phyloP scores from a whole-genome alignment of 169 alveolate species.

The Ichthyophthirius multifiliis region DNA sequence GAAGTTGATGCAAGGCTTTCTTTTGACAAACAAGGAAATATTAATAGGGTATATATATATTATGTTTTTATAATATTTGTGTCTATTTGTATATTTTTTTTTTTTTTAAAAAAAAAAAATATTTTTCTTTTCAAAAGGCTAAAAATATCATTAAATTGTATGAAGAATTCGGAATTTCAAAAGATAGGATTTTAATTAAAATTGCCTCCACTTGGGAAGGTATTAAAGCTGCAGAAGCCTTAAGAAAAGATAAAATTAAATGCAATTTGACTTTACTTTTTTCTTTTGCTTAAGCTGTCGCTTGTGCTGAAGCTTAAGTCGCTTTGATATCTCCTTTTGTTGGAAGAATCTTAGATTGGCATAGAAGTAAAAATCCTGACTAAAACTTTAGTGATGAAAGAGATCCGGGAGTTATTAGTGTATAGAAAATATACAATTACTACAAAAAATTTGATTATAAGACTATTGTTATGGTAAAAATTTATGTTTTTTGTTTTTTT shows the following conservation, averaged over 20 bases:
- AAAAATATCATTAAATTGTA: conserved; percentile 61
- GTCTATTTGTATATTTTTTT: neutral
- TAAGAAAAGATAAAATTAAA: conserved; percentile 72
- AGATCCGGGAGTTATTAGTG: conserved; percentile 86
- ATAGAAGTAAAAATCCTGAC: conserved; percentile 49
- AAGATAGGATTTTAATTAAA: conserved; percentile 76
- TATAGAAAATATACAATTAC: conserved; percentile 69
- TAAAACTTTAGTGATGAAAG: conserved; percentile 42
- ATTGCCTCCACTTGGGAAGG: conserved; percentile 91
- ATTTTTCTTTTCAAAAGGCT: conserved; percentile 42
- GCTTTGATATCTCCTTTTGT: conserved; percentile 85
- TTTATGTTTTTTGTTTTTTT: neutral
- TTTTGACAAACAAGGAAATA: conserved; percentile 67
- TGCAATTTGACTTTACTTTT: conserved; percentile 86
- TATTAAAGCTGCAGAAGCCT: conserved; percentile 76
- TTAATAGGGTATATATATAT: neutral
- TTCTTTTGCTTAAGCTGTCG: conserved; percentile 69
- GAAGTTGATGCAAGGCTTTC: conserved; percentile 85
- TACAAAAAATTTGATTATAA: conserved; percentile 66
- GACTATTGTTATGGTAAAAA: conserved; percentile 76
- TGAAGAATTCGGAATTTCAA: conserved; percentile 64
- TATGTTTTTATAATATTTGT: neutral
- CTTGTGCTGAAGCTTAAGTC: conserved; percentile 86
- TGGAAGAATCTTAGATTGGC: conserved; percentile 87
- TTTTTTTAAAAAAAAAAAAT: too few relatives aligned